Percentiles rank a stretch among this genome's conserved stretches.
phyloP scores from a whole-genome alignment of 1,284 basidiomycete species.

The Moniliophthora roreri region DNA sequence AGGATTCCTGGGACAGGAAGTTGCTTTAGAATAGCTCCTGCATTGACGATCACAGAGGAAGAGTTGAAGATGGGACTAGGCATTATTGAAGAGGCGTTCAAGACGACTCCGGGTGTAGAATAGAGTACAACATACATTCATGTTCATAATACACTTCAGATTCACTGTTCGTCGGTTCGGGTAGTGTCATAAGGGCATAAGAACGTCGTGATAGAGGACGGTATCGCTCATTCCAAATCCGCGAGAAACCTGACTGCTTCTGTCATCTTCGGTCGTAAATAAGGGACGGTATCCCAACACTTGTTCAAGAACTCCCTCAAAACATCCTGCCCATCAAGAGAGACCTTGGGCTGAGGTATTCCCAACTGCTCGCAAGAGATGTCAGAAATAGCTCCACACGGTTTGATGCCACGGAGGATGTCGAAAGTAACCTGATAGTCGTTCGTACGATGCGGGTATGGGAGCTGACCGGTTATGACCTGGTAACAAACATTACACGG shows the following conservation, averaged over 20 bases:
- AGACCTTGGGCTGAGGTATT: neutral
- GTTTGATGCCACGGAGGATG: neutral
- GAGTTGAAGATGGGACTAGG: constrained; percentile 19
- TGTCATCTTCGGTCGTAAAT: neutral
- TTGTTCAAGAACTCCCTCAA: neutral
- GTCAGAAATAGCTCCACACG: neutral
- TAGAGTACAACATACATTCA: no score
- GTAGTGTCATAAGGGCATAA: no score
- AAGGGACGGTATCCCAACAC: constrained; percentile 2
- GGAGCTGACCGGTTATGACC: constrained; percentile 6
- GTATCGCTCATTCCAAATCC: neutral
- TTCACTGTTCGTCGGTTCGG: no score
- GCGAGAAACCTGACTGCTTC: neutral
- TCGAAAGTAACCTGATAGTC: constrained; percentile 3
- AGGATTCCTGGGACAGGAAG: constrained; percentile 19
- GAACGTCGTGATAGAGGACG: no score
- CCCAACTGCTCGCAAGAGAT: constrained; percentile 1
- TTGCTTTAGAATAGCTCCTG: constrained; percentile 23
- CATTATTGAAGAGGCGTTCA: constrained; percentile 21
- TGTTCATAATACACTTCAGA: no score
- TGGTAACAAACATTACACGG: neutral
- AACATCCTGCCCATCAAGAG: neutral
- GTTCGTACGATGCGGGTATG: neutral
- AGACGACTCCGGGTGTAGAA: constrained; percentile 1
- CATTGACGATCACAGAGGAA: constrained; percentile 19